Conservation (phyloP, 208 protist species). For the Leishmania arabica region DNA sequence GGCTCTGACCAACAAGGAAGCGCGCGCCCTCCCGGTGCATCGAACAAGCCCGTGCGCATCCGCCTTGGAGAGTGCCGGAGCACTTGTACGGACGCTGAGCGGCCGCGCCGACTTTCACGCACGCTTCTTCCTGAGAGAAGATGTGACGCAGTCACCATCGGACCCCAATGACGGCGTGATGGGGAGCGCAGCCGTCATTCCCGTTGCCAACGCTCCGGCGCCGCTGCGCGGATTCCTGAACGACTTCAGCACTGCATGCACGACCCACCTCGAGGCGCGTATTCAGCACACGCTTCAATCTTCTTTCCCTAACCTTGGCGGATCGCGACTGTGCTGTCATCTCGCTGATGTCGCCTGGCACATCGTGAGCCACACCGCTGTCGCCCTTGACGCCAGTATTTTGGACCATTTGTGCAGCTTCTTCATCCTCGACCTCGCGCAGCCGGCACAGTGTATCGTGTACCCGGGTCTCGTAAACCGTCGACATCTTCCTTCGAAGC, state of each 20-base stretch:
- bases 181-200: constrained; percentile 11
- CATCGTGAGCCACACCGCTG: constrained; percentile 22
- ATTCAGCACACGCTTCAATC: background rate
- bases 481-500: constrained; percentile 29
- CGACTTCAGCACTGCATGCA: constrained; percentile 13
- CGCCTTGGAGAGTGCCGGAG: background rate
- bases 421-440: constrained; percentile 1
- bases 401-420: constrained; percentile 24
- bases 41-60: background rate
- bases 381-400: constrained; percentile 18
- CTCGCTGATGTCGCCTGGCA: constrained; percentile 26
- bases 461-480: constrained; percentile 27
- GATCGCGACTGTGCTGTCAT: constrained; percentile 9
- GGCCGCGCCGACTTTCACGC: constrained; percentile 8
- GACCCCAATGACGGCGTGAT: background rate
- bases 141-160: background rate
- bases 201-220: background rate
- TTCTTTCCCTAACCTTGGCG: background rate
- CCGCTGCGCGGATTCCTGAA: constrained; percentile 2
- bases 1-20: background rate
- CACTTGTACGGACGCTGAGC: constrained; percentile 15
- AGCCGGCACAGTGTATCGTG: constrained; percentile 23
- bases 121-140: background rate
- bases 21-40: background rate
- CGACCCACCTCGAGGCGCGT: constrained; percentile 13